Evolutionary conservation across 2,329 filamentous ascomycete genomes (phyloP).

Genomic region (Ascosphaera acerosa): DNA sequence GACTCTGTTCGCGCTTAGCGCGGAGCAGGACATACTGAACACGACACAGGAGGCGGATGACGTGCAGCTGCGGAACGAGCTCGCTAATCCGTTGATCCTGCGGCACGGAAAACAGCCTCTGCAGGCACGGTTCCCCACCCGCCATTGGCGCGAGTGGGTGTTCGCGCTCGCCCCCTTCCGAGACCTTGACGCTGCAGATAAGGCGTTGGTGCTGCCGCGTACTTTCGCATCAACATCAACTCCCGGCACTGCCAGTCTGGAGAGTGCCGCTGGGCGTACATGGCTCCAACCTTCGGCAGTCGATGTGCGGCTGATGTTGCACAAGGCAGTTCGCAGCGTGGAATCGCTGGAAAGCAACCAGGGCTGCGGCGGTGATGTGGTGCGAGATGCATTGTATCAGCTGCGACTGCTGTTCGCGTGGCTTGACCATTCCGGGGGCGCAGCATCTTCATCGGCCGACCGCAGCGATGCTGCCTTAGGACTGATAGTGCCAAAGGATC

Average conservation of each 20-base stretch:
- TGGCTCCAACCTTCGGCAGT: constrained; percentile 35
- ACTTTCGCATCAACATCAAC: too few species aligned
- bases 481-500: constrained; percentile 15
- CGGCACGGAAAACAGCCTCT: constrained; percentile 8
- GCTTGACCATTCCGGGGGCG: constrained; percentile 26
- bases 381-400: constrained; percentile 34
- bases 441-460: constrained; percentile 8
- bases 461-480: constrained; percentile 9
- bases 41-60: constrained; percentile 3
- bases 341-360: constrained; percentile 11
- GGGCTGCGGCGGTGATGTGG: constrained; percentile 17
- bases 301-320: constrained; percentile 46
- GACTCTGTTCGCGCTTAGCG: constrained; percentile 48
- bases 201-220: constrained; percentile 34
- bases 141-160: constrained; percentile 43
- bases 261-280: constrained; percentile 21
- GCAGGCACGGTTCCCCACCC: constrained; percentile 11
- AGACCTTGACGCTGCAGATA: constrained; percentile 37
- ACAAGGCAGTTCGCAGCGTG: constrained; percentile 18
- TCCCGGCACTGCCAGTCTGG: constrained; percentile 16
- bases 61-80: background rate
- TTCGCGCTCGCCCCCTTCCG: constrained; percentile 35
- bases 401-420: constrained; percentile 39
- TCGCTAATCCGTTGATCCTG: constrained; percentile 4
- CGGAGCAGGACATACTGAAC: constrained; percentile 22